Evolutionary conservation across 495 filamentous ascomycete species (phyloP).

Genomic region (Pseudoneurospora amorphoporcata): DNA sequence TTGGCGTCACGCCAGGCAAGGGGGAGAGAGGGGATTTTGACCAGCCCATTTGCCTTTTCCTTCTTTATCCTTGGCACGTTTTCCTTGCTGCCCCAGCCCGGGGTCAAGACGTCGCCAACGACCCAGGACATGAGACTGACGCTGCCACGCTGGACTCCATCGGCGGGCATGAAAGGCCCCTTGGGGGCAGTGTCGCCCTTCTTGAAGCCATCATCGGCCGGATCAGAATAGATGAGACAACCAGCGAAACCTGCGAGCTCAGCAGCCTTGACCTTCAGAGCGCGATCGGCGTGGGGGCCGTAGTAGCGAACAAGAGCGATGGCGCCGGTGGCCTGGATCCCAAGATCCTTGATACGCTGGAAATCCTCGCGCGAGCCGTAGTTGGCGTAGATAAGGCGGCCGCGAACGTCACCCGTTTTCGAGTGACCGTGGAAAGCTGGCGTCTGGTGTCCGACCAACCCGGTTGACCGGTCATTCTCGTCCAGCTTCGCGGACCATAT

Average conservation of each 20-base stretch:
- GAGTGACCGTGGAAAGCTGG: conserved; percentile 82
- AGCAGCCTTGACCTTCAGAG: conserved; percentile 81
- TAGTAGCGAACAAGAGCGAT: conserved; percentile 78
- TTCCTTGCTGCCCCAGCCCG: conserved; percentile 71
- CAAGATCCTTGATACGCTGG: conserved; percentile 53
- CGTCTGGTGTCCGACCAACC: conserved; percentile 49
- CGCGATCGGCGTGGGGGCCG: conserved; percentile 60
- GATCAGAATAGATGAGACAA: conserved; percentile 88
- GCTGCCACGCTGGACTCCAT: conserved; percentile 72
- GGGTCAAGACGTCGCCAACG: conserved; percentile 79
- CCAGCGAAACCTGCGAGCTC: conserved; percentile 75
- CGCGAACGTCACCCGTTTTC: conserved; percentile 76
- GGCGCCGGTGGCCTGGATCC: conserved; percentile 63
- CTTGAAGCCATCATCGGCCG: conserved; percentile 65
- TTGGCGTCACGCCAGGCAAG: conserved; percentile 84
- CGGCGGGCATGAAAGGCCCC: conserved; percentile 67
- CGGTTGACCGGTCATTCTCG: conserved; percentile 50
- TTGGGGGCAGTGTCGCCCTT: conserved; percentile 58
- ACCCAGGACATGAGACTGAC: conserved; percentile 78
- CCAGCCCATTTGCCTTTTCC: conserved; percentile 61
- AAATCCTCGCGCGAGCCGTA: conserved; percentile 84
- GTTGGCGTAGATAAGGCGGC: conserved; percentile 89
- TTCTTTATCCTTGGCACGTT: conserved; percentile 53
- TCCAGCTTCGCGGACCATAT: conserved; percentile 80
- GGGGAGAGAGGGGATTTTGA: conserved; percentile 79